phyloP scores from a whole-genome alignment of 495 filamentous ascomycete genomes.

The Hypoxylon fuscum region DNA sequence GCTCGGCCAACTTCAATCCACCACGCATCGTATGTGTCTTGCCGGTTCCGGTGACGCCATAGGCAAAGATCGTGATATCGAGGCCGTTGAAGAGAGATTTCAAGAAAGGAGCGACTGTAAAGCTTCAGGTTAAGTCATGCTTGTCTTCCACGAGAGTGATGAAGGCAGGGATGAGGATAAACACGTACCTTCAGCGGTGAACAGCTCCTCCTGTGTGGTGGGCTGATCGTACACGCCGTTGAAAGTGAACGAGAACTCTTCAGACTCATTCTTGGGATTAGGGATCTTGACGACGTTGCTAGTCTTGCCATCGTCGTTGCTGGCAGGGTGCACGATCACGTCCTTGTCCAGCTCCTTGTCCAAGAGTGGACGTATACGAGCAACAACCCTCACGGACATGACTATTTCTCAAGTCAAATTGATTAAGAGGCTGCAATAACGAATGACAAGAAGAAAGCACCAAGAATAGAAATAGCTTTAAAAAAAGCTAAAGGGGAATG shows the following conservation, averaged over 20 bases:
- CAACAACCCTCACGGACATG: constrained; percentile 85
- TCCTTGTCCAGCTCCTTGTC: constrained; percentile 84
- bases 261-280: constrained; percentile 89
- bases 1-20: constrained; percentile 84
- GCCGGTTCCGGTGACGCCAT: constrained; percentile 93
- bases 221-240: constrained; percentile 87
- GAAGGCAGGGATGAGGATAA: constrained; percentile 1
- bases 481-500: constrained; percentile 1
- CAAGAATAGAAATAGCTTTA: neutral
- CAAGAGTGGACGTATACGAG: constrained; percentile 86
- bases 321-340: constrained; percentile 76
- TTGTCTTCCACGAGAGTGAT: constrained; percentile 12
- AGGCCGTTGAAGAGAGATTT: constrained; percentile 94
- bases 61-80: constrained; percentile 94
- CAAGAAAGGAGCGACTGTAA: constrained; percentile 65
- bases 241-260: constrained; percentile 94
- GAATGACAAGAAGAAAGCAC: neutral
- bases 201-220: constrained; percentile 84
- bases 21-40: constrained; percentile 99
- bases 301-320: constrained; percentile 63
- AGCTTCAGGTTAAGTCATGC: neutral
- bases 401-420: constrained; percentile 20
- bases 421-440: too few species aligned
- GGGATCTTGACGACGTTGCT: constrained; percentile 84
- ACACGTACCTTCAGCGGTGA: constrained; percentile 81